Evolutionary conservation across 2,329 filamentous ascomycete species (phyloP).

Genomic region (Rhynchosporium secalis): DNA sequence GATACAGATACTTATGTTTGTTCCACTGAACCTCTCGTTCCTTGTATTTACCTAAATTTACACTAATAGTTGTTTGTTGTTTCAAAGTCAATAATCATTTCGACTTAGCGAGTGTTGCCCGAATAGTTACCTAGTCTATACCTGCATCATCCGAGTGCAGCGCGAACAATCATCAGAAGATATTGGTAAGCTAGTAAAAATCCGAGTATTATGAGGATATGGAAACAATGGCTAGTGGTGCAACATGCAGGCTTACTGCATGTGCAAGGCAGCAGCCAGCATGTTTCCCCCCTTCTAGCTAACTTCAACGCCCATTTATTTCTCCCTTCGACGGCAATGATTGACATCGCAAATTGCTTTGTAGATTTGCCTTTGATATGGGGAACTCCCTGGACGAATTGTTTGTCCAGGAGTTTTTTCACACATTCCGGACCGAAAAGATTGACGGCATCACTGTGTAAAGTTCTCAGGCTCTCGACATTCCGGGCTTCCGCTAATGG

Average conservation of each 20-base stretch:
- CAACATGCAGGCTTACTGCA: neutral
- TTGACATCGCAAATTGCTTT: neutral
- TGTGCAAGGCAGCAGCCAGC: neutral
- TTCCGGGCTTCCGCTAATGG: neutral
- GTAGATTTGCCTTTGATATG: neutral
- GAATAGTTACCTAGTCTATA: too few relatives aligned
- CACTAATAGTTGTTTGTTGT: too few relatives aligned
- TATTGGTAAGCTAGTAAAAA: too few relatives aligned
- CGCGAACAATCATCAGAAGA: too few relatives aligned
- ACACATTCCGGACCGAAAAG: neutral
- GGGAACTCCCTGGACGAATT: neutral
- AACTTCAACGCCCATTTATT: neutral
- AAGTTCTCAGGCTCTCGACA: too few relatives aligned
- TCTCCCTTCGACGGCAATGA: neutral
- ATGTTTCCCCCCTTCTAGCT: neutral
- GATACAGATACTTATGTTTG: too few relatives aligned
- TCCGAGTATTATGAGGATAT: neutral
- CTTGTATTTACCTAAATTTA: too few relatives aligned
- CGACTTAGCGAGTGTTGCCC: too few relatives aligned
- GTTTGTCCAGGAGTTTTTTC: neutral
- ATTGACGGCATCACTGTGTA: neutral
- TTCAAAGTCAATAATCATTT: too few relatives aligned
- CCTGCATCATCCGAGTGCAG: too few relatives aligned
- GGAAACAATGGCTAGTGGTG: neutral
- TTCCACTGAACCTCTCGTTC: too few relatives aligned